A percentile compares a stretch with the other conserved stretches of the same genome.
Conservation (phyloP, 2,329 filamentous ascomycete species). For the Xylariaceae sp. region DNA sequence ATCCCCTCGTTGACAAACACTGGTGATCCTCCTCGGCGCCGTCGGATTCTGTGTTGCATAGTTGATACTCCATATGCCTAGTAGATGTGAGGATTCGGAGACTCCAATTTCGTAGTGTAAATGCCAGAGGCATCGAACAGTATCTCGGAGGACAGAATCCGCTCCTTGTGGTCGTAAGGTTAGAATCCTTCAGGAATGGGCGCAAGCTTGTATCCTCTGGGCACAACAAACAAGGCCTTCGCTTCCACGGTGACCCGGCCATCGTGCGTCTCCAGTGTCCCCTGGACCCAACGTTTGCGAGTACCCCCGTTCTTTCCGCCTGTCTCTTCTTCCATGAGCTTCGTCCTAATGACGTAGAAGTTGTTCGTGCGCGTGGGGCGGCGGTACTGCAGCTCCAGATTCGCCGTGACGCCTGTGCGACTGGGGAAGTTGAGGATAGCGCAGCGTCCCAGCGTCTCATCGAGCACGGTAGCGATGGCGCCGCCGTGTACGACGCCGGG, state of each 20-base stretch:
- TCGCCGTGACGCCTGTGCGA: conserved; percentile 51
- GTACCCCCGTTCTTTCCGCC: conserved; percentile 31
- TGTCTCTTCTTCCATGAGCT: conserved; percentile 35
- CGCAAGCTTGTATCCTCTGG: conserved; percentile 41
- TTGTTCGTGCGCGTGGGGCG: conserved; percentile 53
- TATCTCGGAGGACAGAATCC: neutral
- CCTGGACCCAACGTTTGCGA: conserved; percentile 51
- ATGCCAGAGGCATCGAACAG: neutral
- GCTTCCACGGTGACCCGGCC: conserved; percentile 56
- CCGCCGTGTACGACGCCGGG: conserved; percentile 69
- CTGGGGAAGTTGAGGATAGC: conserved; percentile 45
- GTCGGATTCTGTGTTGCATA: neutral
- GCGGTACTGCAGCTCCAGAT: conserved; percentile 56
- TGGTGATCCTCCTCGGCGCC: neutral
- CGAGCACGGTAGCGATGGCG: conserved; percentile 59
- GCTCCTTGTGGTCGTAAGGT: conserved; percentile 3
- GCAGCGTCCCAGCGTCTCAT: conserved; percentile 64
- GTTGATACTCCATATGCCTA: neutral
- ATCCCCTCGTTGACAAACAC: neutral
- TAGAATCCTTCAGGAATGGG: conserved; percentile 38
- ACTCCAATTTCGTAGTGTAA: neutral
- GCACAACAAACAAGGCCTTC: conserved; percentile 54
- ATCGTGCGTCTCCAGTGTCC: conserved; percentile 48
- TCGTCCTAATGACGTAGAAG: conserved; percentile 58
- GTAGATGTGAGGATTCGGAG: neutral